Conservation (phyloP, 495 filamentous ascomycete genomes). For the Penicillium pancosmium region DNA sequence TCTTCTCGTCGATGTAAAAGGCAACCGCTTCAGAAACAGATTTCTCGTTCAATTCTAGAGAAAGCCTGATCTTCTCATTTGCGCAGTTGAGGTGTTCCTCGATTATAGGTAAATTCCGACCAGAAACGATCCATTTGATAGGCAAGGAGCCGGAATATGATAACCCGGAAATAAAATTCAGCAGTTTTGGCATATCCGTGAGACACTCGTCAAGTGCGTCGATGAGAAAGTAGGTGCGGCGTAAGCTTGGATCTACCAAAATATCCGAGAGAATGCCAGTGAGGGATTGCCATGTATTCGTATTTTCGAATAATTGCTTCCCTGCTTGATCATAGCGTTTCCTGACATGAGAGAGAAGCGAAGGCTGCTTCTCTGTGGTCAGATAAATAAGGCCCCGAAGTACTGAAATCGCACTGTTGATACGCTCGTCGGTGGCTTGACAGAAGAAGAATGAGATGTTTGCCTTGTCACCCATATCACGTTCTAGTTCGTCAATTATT, state of each 20-base stretch:
- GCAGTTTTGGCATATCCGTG: conserved; percentile 28
- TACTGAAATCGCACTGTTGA: conserved; percentile 44
- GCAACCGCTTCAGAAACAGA: conserved; percentile 23
- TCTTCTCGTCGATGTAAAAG: conserved; percentile 36
- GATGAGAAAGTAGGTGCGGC: conserved; percentile 40
- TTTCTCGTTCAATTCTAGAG: conserved; percentile 28
- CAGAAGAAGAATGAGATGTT: conserved; percentile 51
- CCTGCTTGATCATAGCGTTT: conserved; percentile 16
- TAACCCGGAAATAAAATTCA: conserved; percentile 33
- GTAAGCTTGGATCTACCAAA: conserved; percentile 22
- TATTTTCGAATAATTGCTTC: conserved; percentile 29
- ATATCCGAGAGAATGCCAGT: conserved; percentile 1
- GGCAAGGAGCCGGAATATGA: conserved; percentile 6
- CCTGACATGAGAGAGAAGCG: conserved; percentile 34
- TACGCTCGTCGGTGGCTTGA: conserved; percentile 35
- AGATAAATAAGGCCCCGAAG: conserved; percentile 46
- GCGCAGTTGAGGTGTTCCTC: conserved; percentile 10
- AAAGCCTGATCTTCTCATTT: conserved; percentile 6
- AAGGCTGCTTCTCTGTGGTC: conserved; percentile 32
- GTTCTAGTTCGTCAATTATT: conserved; percentile 38
- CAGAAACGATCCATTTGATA: conserved; percentile 40
- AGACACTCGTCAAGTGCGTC: conserved; percentile 56
- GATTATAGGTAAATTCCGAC: conserved; percentile 29
- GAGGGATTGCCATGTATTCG: conserved; percentile 18
- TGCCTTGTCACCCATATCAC: neutral